These are phyloP conservation scores for Quercus ilex DNA, from an alignment of 306 rosid genomes.

Conservation along the genomic window DNA sequence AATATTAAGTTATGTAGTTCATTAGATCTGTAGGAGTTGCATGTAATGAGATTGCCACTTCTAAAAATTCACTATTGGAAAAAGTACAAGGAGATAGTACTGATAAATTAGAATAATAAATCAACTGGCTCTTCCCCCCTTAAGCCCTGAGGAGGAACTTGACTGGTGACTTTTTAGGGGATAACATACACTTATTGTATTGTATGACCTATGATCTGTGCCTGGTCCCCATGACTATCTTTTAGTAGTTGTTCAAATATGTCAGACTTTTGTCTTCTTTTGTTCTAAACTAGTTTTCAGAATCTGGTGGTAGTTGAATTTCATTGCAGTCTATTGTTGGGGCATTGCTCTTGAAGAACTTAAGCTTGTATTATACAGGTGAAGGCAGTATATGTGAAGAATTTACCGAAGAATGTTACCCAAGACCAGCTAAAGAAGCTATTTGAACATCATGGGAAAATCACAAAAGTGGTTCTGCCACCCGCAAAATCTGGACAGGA, in stretches of 20 bases:
- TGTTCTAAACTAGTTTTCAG: not conserved
- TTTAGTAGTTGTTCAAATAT: not conserved
- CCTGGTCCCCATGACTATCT: not conserved
- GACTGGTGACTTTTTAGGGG: not conserved
- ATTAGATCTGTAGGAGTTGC: not conserved
- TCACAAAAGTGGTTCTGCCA: conserved; percentile 94
- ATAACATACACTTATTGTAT: not conserved
- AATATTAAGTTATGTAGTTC: not conserved
- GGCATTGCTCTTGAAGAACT: conserved; percentile 18
- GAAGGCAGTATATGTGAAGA: conserved; percentile 90
- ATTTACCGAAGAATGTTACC: conserved; percentile 83
- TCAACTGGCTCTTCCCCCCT: not conserved
- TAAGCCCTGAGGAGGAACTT: not conserved
- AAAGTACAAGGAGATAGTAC: not conserved
- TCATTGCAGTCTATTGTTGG: not conserved
- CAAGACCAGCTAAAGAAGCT: conserved; percentile 85
- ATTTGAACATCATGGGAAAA: conserved; percentile 94
- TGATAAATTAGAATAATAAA: not conserved
- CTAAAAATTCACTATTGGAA: not conserved
- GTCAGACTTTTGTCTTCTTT: not conserved
- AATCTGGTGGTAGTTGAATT: not conserved
- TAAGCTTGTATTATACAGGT: conserved; percentile 46
- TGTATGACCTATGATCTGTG: not conserved
- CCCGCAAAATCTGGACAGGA: conserved; percentile 88
- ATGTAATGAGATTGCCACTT: not conserved